Base-by-base conservation (phyloP, 176 grass and related monocot species). In the Thalia dealbata region DNA sequence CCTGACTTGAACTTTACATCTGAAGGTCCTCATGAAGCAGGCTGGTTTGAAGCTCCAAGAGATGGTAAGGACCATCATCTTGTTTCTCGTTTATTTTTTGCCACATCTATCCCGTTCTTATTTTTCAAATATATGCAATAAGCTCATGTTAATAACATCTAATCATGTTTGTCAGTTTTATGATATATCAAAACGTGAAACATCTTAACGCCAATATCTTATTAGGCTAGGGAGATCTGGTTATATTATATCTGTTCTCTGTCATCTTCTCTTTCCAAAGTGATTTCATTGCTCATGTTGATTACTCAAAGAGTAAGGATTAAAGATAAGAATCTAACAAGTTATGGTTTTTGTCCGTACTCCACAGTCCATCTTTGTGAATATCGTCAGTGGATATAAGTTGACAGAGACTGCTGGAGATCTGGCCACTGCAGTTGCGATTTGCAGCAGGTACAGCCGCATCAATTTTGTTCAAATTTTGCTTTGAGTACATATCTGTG, bases 371-470 rank as follows among this genome's bases (percentile, higher is more conserved):
- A 81, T 92, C 82, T 97, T 86, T 90, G 72, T 97, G 56, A 92
- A 97, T 84, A 87, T 97, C 19, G 89, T 97, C 55, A 88, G 93
- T 84, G 93, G 93, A 45, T 80, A 86, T n/a, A 69, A 88, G 65
- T 69, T 97, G 79, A 46, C 82, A 74, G 93, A 97, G 79, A 92
- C 93, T 14, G 89, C 93, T 82, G 93, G 89, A 70, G 93, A 97
- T 85, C 82, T 97, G 66, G 93, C 93, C 12, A 83, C 92, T 79
- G 89, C 85, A 71, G 85, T 87, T 82, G 88, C 93, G 54, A 92
- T 97, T 84, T 92, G 85, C 81, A 97, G 93, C 89, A 92, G 93
- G 93, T 97, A 77, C 14, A 7, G 64, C 2, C 50, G 59, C 69
- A 73, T 55, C 9, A 15, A 51, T 81, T 72, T 46, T 28, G 16